phyloP scores from a whole-genome alignment of 176 grass and related monocot genomes.

The Oryza longistaminata region DNA sequence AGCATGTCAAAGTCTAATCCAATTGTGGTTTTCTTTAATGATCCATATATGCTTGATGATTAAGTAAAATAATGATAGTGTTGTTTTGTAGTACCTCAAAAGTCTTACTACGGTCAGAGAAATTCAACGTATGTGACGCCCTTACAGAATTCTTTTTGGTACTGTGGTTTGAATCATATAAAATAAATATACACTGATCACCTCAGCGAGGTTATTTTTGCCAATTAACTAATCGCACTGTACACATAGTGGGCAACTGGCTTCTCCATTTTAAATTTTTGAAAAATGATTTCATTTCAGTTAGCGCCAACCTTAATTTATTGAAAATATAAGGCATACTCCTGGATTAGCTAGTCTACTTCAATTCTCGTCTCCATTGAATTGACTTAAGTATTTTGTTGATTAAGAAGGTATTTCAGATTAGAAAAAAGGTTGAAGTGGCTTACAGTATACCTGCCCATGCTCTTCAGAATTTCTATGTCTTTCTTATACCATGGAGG shows the following conservation, averaged over 20 bases:
- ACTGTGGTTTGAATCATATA: not conserved
- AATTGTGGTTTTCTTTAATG: not conserved
- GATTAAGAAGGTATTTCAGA: not conserved
- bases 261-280: not conserved
- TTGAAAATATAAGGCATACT: not conserved
- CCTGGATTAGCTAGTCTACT: not conserved
- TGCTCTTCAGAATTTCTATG: not conserved
- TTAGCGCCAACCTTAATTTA: not conserved
- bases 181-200: not conserved
- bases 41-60: not conserved
- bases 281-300: not conserved
- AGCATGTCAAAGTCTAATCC: not conserved
- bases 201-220: not conserved
- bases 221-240: not conserved
- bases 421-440: not conserved
- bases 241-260: too few species aligned
- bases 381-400: not conserved
- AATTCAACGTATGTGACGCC: not conserved
- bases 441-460: not conserved
- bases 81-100: not conserved
- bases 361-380: not conserved
- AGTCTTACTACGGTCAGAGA: not conserved
- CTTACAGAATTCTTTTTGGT: not conserved
- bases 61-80: not conserved
- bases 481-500: not conserved